Percentiles rank a stretch among this genome's conserved stretches.
These are phyloP conservation scores for Agrocybe pediades DNA, from an alignment of 768 basidiomycete species.

Conservation along the genomic window DNA sequence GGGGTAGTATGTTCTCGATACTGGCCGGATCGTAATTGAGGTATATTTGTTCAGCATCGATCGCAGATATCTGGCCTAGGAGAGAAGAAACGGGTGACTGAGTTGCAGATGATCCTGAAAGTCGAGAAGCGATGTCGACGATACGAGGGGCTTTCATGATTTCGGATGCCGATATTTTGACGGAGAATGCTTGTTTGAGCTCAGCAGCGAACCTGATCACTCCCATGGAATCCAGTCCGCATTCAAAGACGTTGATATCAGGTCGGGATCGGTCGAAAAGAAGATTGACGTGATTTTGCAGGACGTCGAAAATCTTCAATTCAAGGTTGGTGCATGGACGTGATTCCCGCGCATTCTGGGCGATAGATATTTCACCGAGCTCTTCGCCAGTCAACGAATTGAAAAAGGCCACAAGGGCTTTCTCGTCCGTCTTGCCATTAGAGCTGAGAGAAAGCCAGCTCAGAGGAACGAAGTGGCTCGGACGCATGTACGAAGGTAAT, in stretches of 20 bases:
- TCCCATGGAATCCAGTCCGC: slow-evolving; percentile 32
- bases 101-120: too few species aligned
- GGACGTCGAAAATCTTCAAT: slow-evolving; percentile 21
- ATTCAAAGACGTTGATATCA: slow-evolving; percentile 31
- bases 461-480: slow-evolving; percentile 50
- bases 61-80: not conserved
- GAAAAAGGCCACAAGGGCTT: slow-evolving; percentile 33
- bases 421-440: slow-evolving; percentile 38
- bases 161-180: slow-evolving; percentile 24
- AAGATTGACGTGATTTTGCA: slow-evolving; percentile 22
- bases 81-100: too few species aligned
- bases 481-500: slow-evolving; percentile 53
- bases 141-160: slow-evolving; percentile 31
- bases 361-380: slow-evolving; percentile 22
- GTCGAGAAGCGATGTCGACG: slow-evolving; percentile 19
- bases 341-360: slow-evolving; percentile 1
- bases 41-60: slow-evolving; percentile 9
- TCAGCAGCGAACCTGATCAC: slow-evolving; percentile 28
- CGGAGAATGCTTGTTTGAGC: slow-evolving; percentile 21
- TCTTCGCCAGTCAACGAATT: slow-evolving; percentile 23
- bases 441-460: slow-evolving; percentile 47
- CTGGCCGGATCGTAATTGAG: slow-evolving; percentile 12
- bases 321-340: slow-evolving; percentile 18
- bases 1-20: slow-evolving; percentile 35
- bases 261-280: slow-evolving; percentile 17